phyloP scores from a whole-genome alignment of 139 green algal species.

The Micractinium conductrix region DNA sequence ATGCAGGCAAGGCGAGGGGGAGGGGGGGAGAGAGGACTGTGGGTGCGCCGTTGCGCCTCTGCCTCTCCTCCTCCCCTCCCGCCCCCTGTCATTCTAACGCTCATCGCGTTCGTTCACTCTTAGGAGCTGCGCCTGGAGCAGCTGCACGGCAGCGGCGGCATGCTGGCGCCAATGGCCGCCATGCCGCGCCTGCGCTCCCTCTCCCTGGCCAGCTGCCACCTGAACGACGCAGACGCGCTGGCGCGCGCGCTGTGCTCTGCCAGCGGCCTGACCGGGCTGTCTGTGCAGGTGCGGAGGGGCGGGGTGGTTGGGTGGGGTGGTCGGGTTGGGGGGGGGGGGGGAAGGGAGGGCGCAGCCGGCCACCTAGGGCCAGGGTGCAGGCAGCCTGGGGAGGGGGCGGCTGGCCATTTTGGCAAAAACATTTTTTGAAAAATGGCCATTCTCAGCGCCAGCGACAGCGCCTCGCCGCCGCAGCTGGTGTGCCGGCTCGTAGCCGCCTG shows the following conservation, averaged over 20 bases:
- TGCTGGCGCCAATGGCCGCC: slow-evolving; percentile 6
- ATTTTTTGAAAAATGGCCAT: too few species aligned
- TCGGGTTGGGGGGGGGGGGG: too few species aligned
- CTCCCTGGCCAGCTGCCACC: slow-evolving; percentile 17
- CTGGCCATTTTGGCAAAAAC: too few species aligned
- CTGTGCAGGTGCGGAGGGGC: background rate
- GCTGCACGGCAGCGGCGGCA: slow-evolving; percentile 22
- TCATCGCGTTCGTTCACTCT: background rate
- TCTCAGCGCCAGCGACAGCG: too few species aligned
- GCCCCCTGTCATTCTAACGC: background rate
- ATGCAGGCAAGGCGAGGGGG: slow-evolving; percentile 5
- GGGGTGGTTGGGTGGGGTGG: too few species aligned
- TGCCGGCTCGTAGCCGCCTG: too few species aligned
- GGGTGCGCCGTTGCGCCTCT: background rate
- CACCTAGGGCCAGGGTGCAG: too few species aligned
- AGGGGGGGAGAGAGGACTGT: too few species aligned
- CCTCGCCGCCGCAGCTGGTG: too few species aligned
- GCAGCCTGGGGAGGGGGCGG: too few species aligned
- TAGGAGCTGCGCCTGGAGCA: slow-evolving; percentile 25
- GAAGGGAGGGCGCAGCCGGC: too few species aligned
- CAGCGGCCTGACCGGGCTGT: background rate
- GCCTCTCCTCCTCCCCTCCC: too few species aligned
- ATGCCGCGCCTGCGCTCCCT: background rate
- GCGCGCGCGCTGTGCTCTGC: background rate
- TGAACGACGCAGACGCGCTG: slow-evolving; percentile 1